Evolutionary conservation across 192 early-diverging fungal genomes (phyloP).

Genomic region (Fimicolochytrium jonesii): DNA sequence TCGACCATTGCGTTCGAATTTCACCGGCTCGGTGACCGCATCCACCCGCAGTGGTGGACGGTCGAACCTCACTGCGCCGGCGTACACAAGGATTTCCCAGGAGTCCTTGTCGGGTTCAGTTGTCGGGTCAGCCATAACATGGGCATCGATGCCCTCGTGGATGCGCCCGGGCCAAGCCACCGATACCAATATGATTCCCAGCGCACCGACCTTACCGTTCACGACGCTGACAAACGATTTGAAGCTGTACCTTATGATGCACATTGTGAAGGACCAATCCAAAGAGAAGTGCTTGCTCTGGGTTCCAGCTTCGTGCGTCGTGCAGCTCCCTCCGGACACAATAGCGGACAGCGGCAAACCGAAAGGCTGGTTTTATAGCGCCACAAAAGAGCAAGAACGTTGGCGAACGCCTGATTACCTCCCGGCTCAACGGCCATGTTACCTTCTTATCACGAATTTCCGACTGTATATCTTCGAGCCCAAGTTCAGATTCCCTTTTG

Average conservation of each 20-base stretch:
- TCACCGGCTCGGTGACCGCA: neutral
- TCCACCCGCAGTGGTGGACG: conserved; percentile 19
- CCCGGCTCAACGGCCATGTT: conserved; percentile 33
- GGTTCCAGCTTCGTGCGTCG: conserved; percentile 35
- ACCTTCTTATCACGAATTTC: conserved; percentile 40
- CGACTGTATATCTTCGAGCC: conserved; percentile 43
- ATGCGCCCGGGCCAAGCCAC: neutral
- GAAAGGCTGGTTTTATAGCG: conserved; percentile 1
- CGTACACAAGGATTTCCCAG: neutral
- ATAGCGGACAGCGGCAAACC: neutral
- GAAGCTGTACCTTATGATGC: conserved; percentile 43
- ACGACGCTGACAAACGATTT: conserved; percentile 41
- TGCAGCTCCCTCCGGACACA: conserved; percentile 22
- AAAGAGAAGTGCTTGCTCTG: conserved; percentile 41
- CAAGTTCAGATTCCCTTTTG: conserved; percentile 37
- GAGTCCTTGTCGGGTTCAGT: conserved; percentile 2
- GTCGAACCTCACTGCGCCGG: conserved; percentile 15
- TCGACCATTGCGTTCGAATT: conserved; percentile 14
- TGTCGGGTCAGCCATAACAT: conserved; percentile 5
- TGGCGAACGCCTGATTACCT: conserved; percentile 5
- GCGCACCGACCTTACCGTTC: conserved; percentile 47
- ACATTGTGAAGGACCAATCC: conserved; percentile 32
- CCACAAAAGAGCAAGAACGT: neutral
- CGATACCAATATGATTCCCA: conserved; percentile 10
- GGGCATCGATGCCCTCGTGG: conserved; percentile 19